phyloP scores from a whole-genome alignment of 495 filamentous ascomycete species.

The Aeminium ludgeri region DNA sequence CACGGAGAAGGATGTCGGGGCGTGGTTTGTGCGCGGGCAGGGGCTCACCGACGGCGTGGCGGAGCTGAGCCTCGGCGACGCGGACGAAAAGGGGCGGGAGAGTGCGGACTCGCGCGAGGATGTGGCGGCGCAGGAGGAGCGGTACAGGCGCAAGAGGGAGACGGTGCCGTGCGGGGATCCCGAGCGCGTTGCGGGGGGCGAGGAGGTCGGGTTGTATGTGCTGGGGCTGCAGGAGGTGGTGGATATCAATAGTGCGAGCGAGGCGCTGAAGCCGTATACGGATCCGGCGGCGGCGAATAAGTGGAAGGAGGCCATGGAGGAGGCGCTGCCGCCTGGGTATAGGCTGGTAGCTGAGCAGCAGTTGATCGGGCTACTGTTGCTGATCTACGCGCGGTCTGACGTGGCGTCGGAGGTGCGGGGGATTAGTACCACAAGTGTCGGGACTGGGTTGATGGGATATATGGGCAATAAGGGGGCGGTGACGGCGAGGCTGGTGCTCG shows the following conservation, averaged over 20 bases:
- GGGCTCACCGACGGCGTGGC: conserved; percentile 46
- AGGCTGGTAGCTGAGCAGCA: conserved; percentile 61
- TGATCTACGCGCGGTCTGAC: conserved; percentile 67
- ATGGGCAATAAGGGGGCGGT: conserved; percentile 94
- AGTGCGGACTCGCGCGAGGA: conserved; percentile 19
- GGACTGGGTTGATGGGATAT: conserved; percentile 78
- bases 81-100: conserved; percentile 16
- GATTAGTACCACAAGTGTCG: conserved; percentile 60
- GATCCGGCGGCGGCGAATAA: conserved; percentile 52
- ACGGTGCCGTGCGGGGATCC: conserved; percentile 26
- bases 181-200: conserved; percentile 27
- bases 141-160: conserved; percentile 23
- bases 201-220: conserved; percentile 73
- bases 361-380: conserved; percentile 66
- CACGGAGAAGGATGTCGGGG: conserved; percentile 69
- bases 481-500: conserved; percentile 63
- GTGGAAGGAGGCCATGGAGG: conserved; percentile 60
- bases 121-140: conserved; percentile 28
- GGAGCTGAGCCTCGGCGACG: conserved; percentile 28
- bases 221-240: conserved; percentile 85
- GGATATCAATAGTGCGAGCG: conserved; percentile 54
- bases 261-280: conserved; percentile 50
- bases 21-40: conserved; percentile 68
- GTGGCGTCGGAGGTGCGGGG: conserved; percentile 54
- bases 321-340: conserved; percentile 62